Evolutionary conservation across 768 basidiomycete genomes (phyloP), one percentile per base, ranked within the genome.

Genomic region (Lentinus brumalis): DNA sequence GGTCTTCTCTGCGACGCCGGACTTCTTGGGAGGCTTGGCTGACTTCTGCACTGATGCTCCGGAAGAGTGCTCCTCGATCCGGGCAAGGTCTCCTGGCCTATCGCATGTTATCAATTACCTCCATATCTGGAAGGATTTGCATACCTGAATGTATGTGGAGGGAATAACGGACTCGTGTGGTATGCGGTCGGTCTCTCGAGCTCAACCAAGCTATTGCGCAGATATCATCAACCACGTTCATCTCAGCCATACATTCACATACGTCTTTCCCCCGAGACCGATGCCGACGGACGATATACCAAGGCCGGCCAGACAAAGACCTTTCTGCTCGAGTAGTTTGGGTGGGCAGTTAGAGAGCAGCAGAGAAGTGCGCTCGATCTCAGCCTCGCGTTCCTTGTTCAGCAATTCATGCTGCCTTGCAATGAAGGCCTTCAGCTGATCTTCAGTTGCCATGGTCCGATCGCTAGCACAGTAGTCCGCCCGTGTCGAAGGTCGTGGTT

Each of bases 261-360:
- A 63, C 94, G 87, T 95, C 78, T 95, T 96, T 30, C 95, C 96
- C 30, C 94, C 96, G 4, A 98, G 81, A 3, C 96, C 96, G 16
- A 97, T 82, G 53, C 83, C 86, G n/a, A 94, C 79, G 29, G 82
- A 80, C 1, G 83, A 80, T 1, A 93, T 76, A 1, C 91, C 86
- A 5, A 98, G 78, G 47, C 88, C 88, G 31, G 83, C 83, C 1
- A 97, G 72, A 0, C 92, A 88, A 10, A 98, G 78, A 3, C 96
- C 96, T 59, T 89, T 88, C 65, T 91, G 87, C 72, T 96, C 94
- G n/a, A 98, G 80, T 9, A 95, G 78, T 64, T 87, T 91, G 0
- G 89, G 88, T 1, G 88, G 84, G 68, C 92, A 94, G 58, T 92
- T 92, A 9, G 91, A 87, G 18, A 95, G 79, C 38, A 96, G 76